Evolutionary conservation across 2,329 filamentous ascomycete species (phyloP).

Genomic region (Monilinia fructigena): DNA sequence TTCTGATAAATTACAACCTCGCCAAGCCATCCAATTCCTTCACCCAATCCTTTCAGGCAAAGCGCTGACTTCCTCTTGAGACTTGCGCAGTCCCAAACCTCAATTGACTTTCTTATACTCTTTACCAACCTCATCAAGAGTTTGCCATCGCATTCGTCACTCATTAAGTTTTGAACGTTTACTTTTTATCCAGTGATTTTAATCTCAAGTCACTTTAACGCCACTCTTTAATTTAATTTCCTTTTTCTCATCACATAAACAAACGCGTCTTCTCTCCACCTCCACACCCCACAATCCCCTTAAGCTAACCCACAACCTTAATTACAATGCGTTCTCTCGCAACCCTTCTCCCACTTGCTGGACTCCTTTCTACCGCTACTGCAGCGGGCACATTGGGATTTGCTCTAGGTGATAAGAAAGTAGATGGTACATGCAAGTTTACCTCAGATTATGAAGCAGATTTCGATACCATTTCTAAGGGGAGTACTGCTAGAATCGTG

Average conservation of each 20-base stretch:
- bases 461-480: conserved; percentile 56
- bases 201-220: background rate
- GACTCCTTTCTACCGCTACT: conserved; percentile 44
- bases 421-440: conserved; percentile 61
- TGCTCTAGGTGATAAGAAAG: conserved; percentile 62
- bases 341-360: conserved; percentile 43
- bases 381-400: conserved; percentile 61
- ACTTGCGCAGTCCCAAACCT: conserved; percentile 2
- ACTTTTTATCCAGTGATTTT: background rate
- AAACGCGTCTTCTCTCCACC: conserved; percentile 10
- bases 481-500: conserved; percentile 53
- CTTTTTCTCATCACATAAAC: conserved; percentile 1
- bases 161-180: background rate
- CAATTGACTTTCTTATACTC: conserved; percentile 1
- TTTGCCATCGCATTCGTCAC: background rate
- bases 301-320: conserved; percentile 20
- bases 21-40: conserved; percentile 19
- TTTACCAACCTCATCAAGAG: conserved; percentile 10
- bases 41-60: conserved; percentile 12
- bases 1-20: conserved; percentile 2
- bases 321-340: conserved; percentile 22
- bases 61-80: conserved; percentile 11
- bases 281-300: conserved; percentile 15
- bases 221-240: conserved; percentile 5
- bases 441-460: conserved; percentile 62